A percentile compares a stretch with the other conserved stretches of the same genome.
Conservation (phyloP, 345 rosid species). For the Salix viminalis region DNA sequence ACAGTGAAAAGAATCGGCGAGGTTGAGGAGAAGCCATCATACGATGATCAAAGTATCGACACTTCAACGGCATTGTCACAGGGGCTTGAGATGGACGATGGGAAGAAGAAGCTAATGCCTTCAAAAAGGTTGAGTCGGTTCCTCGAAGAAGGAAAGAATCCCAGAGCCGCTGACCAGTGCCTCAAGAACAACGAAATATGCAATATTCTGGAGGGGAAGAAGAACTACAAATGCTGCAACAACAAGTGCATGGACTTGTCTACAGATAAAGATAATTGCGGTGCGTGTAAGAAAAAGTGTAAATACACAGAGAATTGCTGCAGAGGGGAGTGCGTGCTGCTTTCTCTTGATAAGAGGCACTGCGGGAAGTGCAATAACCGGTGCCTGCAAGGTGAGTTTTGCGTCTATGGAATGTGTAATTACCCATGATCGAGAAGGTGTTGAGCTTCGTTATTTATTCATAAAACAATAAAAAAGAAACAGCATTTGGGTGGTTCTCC, state of each 20-base stretch:
- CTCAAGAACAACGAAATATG: constrained; percentile 43
- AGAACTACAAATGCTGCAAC: constrained; percentile 58
- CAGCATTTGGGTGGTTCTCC: not conserved
- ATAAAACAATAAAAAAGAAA: constrained; percentile 26
- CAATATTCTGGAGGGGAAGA: constrained; percentile 11
- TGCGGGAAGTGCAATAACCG: constrained; percentile 65
- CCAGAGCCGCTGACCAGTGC: constrained; percentile 70
- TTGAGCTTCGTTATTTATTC: constrained; percentile 16
- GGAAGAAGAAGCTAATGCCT: not conserved
- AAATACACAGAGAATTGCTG: constrained; percentile 56
- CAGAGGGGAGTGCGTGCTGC: constrained; percentile 60
- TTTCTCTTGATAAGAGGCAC: constrained; percentile 59
- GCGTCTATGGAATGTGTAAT: constrained; percentile 73
- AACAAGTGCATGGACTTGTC: constrained; percentile 67
- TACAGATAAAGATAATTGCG: constrained; percentile 53
- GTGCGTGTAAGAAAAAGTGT: constrained; percentile 68
- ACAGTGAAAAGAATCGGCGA: constrained; percentile 28
- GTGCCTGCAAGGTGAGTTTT: constrained; percentile 37
- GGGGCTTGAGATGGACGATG: not conserved
- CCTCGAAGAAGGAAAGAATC: constrained; percentile 48
- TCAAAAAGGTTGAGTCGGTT: constrained; percentile 53
- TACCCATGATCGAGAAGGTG: constrained; percentile 38
- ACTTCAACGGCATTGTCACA: not conserved
- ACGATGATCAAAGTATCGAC: not conserved
- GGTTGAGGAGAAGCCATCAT: constrained; percentile 8